Evolutionary conservation across 2,329 filamentous ascomycete species (phyloP).

Genomic region (Pyrenophora seminiperda): DNA sequence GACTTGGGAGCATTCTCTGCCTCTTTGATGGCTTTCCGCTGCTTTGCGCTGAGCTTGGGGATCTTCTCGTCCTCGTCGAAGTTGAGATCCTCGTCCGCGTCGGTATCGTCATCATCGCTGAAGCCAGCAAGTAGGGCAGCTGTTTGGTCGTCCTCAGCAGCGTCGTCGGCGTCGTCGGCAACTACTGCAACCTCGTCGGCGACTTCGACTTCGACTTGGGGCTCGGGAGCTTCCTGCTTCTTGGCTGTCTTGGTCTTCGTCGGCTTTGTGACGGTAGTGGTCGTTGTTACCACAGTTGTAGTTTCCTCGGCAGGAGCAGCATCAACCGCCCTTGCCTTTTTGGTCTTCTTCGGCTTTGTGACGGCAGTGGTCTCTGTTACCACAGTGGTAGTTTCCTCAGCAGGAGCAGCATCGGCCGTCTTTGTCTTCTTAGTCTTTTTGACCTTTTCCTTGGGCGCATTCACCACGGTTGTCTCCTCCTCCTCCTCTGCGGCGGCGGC

Average conservation of each 20-base stretch:
- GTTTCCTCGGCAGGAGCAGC: constrained; percentile 19
- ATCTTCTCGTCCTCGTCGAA: constrained; percentile 46
- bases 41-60: constrained; percentile 35
- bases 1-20: constrained; percentile 57
- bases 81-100: constrained; percentile 42
- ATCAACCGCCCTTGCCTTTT: constrained; percentile 29
- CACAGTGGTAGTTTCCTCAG: constrained; percentile 14
- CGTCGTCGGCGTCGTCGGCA: constrained; percentile 25
- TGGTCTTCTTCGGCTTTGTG: constrained; percentile 24
- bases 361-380: constrained; percentile 14
- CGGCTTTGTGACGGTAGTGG: constrained; percentile 17
- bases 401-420: constrained; percentile 16
- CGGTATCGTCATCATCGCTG: constrained; percentile 51
- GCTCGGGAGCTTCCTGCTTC: constrained; percentile 23
- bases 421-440: constrained; percentile 31
- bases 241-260: constrained; percentile 23
- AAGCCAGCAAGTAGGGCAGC: constrained; percentile 59
- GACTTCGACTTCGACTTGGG: constrained; percentile 22
- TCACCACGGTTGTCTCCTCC: constrained; percentile 13
- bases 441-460: constrained; percentile 25
- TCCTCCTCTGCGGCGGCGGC: no score
- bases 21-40: constrained; percentile 54
- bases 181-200: constrained; percentile 16
- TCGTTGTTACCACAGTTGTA: constrained; percentile 14
- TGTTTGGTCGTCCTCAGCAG: constrained; percentile 53